Base-by-base conservation (phyloP, 352 stramenopile species). In the Blastocystis sp. region DNA sequence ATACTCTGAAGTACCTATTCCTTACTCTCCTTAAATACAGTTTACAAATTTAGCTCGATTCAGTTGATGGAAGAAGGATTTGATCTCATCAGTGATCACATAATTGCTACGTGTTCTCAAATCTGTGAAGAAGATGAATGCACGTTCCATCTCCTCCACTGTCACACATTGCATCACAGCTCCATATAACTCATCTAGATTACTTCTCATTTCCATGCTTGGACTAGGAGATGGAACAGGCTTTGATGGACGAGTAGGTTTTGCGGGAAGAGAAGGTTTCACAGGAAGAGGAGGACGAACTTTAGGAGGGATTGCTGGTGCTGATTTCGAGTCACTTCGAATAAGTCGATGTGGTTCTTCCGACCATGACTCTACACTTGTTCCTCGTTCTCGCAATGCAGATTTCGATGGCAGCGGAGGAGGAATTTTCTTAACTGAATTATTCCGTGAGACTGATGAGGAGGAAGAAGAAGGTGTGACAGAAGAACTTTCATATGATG, bases 61-160 rank as follows among this genome's bases (percentile, higher is more conserved):
- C 24, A 83, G 32, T 9, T 83, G 71, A 9, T 16, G 46, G 54
- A 65, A 83, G 35, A 83, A 83, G 42, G 42, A 7, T 21, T 29
- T 9, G 29, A 83, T 12, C 1, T 65, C 71, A 11, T 27, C 49
- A n/a, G 5, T 27, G 9, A 11, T 21, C 4, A 83, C 24, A 42
- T 19, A 83, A 42, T 83, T 66, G n/a, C 24, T 46, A 5, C 12
- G 71, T 11, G 21, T 65, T 24, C 71, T 32, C 4, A 83, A 37
- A n/a, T 83, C 52, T 56, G 27, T 37, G 54, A 83, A 83, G 71
- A 67, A 83, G 16, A 11, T 32, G 27, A 83, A 66, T 12, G 49
- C 49, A 12, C 71, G 71, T 32, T 83, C 49, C 46, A 65, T 42
- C 24, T 61, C 71, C 2, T 83, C 71, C 21, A 83, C 71, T 11